A percentile compares a stretch with the other conserved stretches of the same genome.
Conservation (phyloP, 2,329 filamentous ascomycete species). For the Trichoderma sp. region DNA sequence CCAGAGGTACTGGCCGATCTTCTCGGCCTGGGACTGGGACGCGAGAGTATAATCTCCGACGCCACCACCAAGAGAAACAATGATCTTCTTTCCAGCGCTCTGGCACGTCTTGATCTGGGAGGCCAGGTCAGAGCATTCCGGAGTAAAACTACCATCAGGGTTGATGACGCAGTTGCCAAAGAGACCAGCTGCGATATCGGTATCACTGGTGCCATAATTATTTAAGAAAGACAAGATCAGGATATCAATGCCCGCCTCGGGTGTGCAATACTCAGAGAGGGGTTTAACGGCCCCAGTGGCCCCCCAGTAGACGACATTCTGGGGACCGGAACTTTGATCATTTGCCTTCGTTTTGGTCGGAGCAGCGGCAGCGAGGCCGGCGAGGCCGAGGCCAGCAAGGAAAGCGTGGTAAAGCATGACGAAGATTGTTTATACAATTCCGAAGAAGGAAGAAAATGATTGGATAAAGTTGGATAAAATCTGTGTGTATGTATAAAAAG, state of each 20-base stretch:
- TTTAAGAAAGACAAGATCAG: conserved; percentile 45
- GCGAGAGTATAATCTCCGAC: conserved; percentile 38
- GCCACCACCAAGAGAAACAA: conserved; percentile 49
- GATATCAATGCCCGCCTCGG: conserved; percentile 43
- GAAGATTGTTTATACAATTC: background rate
- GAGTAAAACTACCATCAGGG: background rate
- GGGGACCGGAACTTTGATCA: conserved; percentile 29
- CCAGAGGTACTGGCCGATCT: conserved; percentile 38
- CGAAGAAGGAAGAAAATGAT: background rate
- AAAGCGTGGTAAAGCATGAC: conserved; percentile 6
- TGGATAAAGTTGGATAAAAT: background rate
- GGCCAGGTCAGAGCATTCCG: conserved; percentile 41
- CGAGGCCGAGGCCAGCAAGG: conserved; percentile 6
- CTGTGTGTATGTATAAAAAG: background rate
- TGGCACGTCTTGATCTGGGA: conserved; percentile 48
- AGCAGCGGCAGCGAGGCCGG: conserved; percentile 24
- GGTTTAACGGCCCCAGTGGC: conserved; percentile 38
- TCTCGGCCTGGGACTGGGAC: conserved; percentile 27
- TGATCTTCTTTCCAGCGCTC: conserved; percentile 45
- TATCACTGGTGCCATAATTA: too few species aligned
- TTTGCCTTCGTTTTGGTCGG: background rate
- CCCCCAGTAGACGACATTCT: conserved; percentile 38
- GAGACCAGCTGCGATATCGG: too few species aligned
- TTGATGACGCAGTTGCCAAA: conserved; percentile 44
- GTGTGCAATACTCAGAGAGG: conserved; percentile 41